Evolutionary conservation across 1,284 basidiomycete genomes (phyloP).

Genomic region (Cryptococcus amylolentus): DNA sequence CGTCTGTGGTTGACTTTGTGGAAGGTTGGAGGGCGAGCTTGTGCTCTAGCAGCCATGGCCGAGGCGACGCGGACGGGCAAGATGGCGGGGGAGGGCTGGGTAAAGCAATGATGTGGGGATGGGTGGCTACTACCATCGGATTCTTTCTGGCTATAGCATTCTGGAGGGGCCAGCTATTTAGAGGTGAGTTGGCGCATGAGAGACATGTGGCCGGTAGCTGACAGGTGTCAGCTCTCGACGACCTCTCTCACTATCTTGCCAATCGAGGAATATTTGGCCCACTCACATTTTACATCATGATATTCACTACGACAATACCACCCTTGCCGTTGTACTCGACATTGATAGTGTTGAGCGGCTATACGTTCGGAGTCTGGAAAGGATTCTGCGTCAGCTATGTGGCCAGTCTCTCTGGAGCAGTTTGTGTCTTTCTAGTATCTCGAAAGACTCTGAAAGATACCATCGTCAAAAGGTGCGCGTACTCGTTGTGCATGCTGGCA

Average conservation of each 20-base stretch:
- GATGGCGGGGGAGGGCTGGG: constrained; percentile 27
- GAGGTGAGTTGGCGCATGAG: constrained; percentile 24
- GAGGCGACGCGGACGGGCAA: background rate
- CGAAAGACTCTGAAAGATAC: constrained; percentile 37
- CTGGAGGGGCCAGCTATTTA: constrained; percentile 44
- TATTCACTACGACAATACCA: constrained; percentile 49
- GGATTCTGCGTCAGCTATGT: constrained; percentile 54
- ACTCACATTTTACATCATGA: constrained; percentile 46
- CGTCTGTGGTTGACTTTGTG: too few species aligned
- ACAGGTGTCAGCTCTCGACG: constrained; percentile 36
- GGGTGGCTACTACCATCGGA: constrained; percentile 40
- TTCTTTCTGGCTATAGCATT: constrained; percentile 42
- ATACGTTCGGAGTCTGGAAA: constrained; percentile 53
- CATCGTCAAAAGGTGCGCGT: constrained; percentile 37
- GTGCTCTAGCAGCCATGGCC: background rate
- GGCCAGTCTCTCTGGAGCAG: constrained; percentile 51
- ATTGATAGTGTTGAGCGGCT: constrained; percentile 54
- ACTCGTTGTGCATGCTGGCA: background rate
- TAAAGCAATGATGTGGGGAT: constrained; percentile 39
- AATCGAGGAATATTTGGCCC: constrained; percentile 42
- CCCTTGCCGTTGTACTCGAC: constrained; percentile 56
- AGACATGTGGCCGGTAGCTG: background rate
- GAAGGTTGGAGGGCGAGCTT: too few species aligned
- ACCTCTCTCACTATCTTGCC: constrained; percentile 38
- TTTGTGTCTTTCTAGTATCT: constrained; percentile 52